Evolutionary conservation across 179 eudicot species (phyloP).

Genomic region (Actinidia chinensis): DNA sequence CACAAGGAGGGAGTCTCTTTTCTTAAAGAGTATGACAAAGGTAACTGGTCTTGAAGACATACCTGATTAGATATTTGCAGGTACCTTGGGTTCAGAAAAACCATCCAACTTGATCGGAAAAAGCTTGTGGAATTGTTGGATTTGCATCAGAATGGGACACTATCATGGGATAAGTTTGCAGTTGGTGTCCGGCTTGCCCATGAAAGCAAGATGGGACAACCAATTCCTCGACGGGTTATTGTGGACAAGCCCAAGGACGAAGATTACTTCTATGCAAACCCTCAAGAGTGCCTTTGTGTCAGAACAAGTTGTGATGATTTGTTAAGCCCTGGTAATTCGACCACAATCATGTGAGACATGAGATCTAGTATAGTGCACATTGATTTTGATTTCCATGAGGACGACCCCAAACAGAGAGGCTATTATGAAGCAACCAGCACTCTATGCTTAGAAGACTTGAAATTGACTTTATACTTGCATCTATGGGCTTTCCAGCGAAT

Average conservation of each 20-base stretch:
- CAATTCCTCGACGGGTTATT: slow-evolving; percentile 54
- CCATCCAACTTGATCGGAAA: slow-evolving; percentile 66
- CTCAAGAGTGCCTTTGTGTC: slow-evolving; percentile 83
- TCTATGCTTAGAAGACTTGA: slow-evolving; percentile 15
- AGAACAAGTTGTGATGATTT: slow-evolving; percentile 48
- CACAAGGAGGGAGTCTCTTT: background rate
- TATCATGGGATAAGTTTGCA: slow-evolving; percentile 73
- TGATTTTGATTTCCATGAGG: background rate
- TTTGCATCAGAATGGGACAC: slow-evolving; percentile 69
- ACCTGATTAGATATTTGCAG: slow-evolving; percentile 39
- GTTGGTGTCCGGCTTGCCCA: slow-evolving; percentile 50
- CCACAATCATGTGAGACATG: slow-evolving; percentile 20
- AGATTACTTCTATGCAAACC: slow-evolving; percentile 91
- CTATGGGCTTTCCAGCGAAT: background rate
- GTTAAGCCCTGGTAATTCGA: slow-evolving; percentile 35
- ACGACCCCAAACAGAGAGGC: background rate
- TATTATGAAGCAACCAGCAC: background rate
- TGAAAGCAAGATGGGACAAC: slow-evolving; percentile 70
- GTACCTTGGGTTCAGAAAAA: slow-evolving; percentile 76
- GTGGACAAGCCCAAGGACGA: slow-evolving; percentile 94
- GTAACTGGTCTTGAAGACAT: background rate
- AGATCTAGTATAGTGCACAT: background rate
- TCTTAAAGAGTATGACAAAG: background rate
- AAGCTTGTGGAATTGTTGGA: slow-evolving; percentile 68
- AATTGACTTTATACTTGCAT: background rate